A percentile compares a stretch with the other conserved stretches of the same genome.
phyloP scores from a whole-genome alignment of 108 stramenopile species.

The Schizochytrium sp. region DNA sequence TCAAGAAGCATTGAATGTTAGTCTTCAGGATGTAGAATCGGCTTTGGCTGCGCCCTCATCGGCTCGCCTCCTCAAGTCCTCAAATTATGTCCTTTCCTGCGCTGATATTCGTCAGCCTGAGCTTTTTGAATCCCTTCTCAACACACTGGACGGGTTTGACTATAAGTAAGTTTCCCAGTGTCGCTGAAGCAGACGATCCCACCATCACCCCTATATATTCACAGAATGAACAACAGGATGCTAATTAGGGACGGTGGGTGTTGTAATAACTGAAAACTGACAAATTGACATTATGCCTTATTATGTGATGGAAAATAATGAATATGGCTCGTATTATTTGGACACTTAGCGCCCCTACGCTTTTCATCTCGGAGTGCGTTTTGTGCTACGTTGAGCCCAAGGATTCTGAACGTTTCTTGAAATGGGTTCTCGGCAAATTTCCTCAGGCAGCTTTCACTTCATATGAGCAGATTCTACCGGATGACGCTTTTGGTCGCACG shows the following conservation, averaged over 20 bases:
- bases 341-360: conserved; percentile 6
- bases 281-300: too few species aligned
- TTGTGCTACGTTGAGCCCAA: conserved; percentile 33
- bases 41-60: not conserved
- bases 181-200: too few species aligned
- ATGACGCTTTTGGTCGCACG: conserved; percentile 50
- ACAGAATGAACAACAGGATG: too few species aligned
- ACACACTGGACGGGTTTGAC: not conserved
- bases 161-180: not conserved
- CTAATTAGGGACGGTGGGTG: too few species aligned
- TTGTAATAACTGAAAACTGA: too few species aligned
- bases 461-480: conserved; percentile 59
- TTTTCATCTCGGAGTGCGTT: conserved; percentile 60
- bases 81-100: not conserved
- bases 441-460: not conserved
- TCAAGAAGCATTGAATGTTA: conserved; percentile 4
- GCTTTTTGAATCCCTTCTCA: not conserved
- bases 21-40: not conserved
- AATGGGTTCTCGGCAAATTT: conserved; percentile 24
- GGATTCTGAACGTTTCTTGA: conserved; percentile 3
- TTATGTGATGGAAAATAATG: too few species aligned
- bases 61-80: not conserved
- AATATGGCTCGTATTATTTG: too few species aligned
- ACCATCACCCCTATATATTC: too few species aligned
- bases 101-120: not conserved